Conservation (phyloP, 148 eudicot genomes). For the Nyssa sinensis region DNA sequence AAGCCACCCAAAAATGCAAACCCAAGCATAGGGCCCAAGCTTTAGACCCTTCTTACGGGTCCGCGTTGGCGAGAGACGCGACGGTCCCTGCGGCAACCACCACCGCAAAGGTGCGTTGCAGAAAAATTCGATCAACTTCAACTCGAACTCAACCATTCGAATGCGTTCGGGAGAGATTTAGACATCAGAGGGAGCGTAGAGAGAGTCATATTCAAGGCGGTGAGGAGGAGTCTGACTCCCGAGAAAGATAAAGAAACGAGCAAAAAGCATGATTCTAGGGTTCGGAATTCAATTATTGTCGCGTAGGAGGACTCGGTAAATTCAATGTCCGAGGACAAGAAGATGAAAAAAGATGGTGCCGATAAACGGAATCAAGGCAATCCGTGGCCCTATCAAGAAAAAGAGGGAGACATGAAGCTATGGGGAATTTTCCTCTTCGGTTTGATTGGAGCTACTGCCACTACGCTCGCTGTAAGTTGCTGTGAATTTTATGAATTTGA, state of each 20-base stretch:
- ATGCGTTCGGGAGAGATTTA: too few species aligned
- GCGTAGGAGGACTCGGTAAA: not conserved
- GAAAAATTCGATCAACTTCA: too few species aligned
- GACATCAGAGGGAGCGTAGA: too few species aligned
- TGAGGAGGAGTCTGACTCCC: too few species aligned
- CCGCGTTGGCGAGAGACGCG: not conserved
- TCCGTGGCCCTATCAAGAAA: constrained; percentile 22
- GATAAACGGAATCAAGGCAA: constrained; percentile 12
- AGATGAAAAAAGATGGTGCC: constrained; percentile 25
- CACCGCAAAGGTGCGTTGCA: not conserved
- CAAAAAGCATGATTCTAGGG: constrained; percentile 22
- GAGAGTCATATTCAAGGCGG: too few species aligned
- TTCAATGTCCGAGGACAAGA: constrained; percentile 4
- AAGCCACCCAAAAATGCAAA: not conserved
- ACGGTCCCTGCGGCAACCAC: not conserved
- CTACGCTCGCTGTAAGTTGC: constrained; percentile 64
- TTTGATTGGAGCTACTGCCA: constrained; percentile 74
- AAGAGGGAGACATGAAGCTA: constrained; percentile 37
- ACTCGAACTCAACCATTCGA: too few species aligned
- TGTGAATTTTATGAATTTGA: not conserved
- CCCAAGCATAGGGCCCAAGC: not conserved
- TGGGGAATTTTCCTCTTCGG: constrained; percentile 74
- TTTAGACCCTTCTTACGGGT: too few species aligned
- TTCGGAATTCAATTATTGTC: constrained; percentile 4
- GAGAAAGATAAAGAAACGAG: not conserved